A percentile compares a stretch with the other conserved stretches of the same genome.
Evolutionary conservation across 1,139 yeast genomes (phyloP).

Genomic region (Arxiozyma slooffiae): DNA sequence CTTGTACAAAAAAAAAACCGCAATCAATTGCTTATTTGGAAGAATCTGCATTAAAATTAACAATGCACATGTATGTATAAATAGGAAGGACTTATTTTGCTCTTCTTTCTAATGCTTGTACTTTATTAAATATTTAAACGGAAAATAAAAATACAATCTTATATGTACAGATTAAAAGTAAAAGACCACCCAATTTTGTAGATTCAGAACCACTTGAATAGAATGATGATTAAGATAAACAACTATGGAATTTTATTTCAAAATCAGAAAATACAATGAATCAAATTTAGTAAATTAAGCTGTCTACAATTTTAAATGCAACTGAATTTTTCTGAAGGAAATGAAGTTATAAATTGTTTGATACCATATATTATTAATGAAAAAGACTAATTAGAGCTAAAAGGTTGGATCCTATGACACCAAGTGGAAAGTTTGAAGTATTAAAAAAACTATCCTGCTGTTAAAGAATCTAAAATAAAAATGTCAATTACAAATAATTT

Average conservation of each 20-base stretch:
- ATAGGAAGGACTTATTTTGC: too few relatives aligned
- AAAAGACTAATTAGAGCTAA: constrained; percentile 17
- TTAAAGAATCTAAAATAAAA: background rate
- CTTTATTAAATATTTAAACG: constrained; percentile 11
- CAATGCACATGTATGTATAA: too few relatives aligned
- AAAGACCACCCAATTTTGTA: constrained; percentile 34
- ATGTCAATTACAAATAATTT: background rate
- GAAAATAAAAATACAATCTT: constrained; percentile 24
- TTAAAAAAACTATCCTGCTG: too few relatives aligned
- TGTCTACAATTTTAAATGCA: constrained; percentile 20
- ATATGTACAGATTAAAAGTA: constrained; percentile 29
- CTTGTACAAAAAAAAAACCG: too few relatives aligned
- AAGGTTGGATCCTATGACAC: background rate
- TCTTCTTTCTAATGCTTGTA: background rate
- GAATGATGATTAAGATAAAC: constrained; percentile 34
- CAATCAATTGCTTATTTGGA: too few relatives aligned
- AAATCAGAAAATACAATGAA: constrained; percentile 27
- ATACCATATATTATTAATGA: constrained; percentile 23
- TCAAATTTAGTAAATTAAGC: constrained; percentile 34
- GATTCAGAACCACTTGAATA: constrained; percentile 37
- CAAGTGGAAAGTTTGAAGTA: background rate
- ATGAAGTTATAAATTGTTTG: constrained; percentile 25
- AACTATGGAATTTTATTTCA: constrained; percentile 36
- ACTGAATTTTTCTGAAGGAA: constrained; percentile 24
- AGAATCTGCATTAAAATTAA: too few relatives aligned